Evolutionary conservation across 352 stramenopile species (phyloP), one percentile per base, ranked within the genome.

Genomic region (Phytopythium helicoides): DNA sequence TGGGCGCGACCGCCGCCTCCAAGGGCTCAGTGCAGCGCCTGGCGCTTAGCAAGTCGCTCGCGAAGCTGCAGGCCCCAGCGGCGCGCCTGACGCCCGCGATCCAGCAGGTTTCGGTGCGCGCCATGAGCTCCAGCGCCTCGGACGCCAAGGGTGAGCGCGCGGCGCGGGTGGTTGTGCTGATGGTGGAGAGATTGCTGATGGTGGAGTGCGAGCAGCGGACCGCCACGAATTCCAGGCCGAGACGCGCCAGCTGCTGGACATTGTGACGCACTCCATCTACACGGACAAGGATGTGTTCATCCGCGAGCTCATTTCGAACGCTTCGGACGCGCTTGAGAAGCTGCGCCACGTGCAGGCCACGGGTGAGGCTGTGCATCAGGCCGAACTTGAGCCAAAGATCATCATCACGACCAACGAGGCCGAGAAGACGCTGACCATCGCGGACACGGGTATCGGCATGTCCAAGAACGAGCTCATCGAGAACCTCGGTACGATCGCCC

Each of bases 201-300:
- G n/a, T n/a, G n/a, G n/a, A n/a, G n/a, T n/a, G n/a, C n/a, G n/a
- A n/a, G 12, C 37, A 85, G 63, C 65, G 18, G 84, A 95, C 48
- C 79, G 75, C 45, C 81, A 90, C 56, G 90, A 97, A 61, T 98
- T 98, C 72, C 88, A 98, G 64, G 92, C 95, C 18, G 95, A 98
- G 66, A 98, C 94, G 46, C 87, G 86, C 19, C 92, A 98, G 71
- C 72, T 98, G 55, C 62, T 98, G 39, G 94, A 98, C 64, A 98
- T 98, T 56, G 97, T 99, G 55, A 99, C 96, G 9, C 94, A 99
- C 75, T 99, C 97, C 16, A 96, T 99, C 52, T 99, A 99, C 80
- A 99, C 97, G 28, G 96, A 99, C 75, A 99, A 99, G 78, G 96
- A 99, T 55, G 94, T 99, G 2, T 99, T 99, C 72, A 77, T 99